Evolutionary conservation across 305 asterid species (phyloP).

Genomic region (Fraxinus latifolia): DNA sequence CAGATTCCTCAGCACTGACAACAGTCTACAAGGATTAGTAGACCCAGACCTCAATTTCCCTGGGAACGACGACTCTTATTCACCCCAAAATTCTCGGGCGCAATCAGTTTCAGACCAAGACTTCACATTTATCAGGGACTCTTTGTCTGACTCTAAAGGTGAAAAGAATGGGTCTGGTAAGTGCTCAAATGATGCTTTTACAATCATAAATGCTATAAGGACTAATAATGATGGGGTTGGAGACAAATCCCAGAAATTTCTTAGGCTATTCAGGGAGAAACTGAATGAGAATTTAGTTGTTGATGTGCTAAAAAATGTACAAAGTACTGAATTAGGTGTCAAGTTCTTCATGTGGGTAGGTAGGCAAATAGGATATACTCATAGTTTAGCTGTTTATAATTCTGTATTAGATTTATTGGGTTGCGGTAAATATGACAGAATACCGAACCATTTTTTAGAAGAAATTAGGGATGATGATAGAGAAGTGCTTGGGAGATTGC

Average conservation of each 20-base stretch:
- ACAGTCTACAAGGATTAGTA: constrained; percentile 33
- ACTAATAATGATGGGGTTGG: constrained; percentile 57
- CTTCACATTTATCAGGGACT: constrained; percentile 45
- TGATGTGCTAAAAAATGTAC: constrained; percentile 60
- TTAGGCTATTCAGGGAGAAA: constrained; percentile 66
- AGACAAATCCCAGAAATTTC: constrained; percentile 63
- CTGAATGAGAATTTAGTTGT: constrained; percentile 62
- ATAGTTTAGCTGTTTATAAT: constrained; percentile 54
- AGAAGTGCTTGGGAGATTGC: constrained; percentile 68
- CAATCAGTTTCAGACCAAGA: constrained; percentile 46
- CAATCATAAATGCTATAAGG: constrained; percentile 40
- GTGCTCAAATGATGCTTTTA: constrained; percentile 44
- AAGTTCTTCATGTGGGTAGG: constrained; percentile 95
- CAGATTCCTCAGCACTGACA: constrained; percentile 40
- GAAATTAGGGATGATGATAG: constrained; percentile 63
- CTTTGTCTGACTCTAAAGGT: constrained; percentile 42
- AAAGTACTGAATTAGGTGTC: constrained; percentile 61
- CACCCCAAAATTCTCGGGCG: constrained; percentile 26
- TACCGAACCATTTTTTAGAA: constrained; percentile 40
- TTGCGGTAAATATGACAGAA: constrained; percentile 32
- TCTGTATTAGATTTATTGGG: constrained; percentile 66
- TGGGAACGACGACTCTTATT: constrained; percentile 26
- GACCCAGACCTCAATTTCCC: constrained; percentile 26
- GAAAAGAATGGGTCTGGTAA: constrained; percentile 33
- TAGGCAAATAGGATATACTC: constrained; percentile 79